Conservation (phyloP, 2,329 filamentous ascomycete genomes). For the Monosporascus sp. region DNA sequence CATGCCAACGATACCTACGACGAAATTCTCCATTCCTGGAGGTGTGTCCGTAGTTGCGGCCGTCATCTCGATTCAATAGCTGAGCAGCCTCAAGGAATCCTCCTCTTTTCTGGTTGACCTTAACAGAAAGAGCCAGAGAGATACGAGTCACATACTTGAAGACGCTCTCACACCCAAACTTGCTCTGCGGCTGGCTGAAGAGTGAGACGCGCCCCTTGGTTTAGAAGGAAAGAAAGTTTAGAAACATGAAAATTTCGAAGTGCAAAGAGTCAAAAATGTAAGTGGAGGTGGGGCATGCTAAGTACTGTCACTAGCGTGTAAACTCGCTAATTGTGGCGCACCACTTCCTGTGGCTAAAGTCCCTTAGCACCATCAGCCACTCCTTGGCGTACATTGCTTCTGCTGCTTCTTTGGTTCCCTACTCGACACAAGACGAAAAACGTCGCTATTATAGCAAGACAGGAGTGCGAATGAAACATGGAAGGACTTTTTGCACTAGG, state of each 20-base stretch:
- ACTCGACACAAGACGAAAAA: neutral
- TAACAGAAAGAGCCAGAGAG: conserved; percentile 1
- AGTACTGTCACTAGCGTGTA: neutral
- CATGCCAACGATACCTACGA: conserved; percentile 95
- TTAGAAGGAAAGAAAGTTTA: neutral
- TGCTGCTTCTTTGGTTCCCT: too few species aligned
- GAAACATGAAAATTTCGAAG: neutral
- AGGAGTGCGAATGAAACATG: conserved; percentile 29
- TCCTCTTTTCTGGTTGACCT: neutral
- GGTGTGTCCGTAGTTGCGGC: conserved; percentile 24
- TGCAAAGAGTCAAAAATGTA: neutral
- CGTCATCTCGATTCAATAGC: conserved; percentile 16
- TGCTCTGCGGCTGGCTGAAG: neutral
- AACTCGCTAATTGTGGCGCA: too few species aligned
- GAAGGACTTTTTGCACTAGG: conserved; percentile 62
- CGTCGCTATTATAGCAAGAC: neutral
- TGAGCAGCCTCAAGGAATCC: neutral
- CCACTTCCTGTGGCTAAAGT: too few species aligned
- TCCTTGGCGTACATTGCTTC: neutral
- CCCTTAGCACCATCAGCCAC: neutral
- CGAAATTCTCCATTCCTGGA: conserved; percentile 59
- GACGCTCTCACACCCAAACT: neutral
- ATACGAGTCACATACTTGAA: conserved; percentile 16
- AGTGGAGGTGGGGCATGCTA: neutral
- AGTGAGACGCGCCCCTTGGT: neutral